These are phyloP conservation scores for Neophaeococcomyces mojaviensis DNA, from an alignment of 2,329 filamentous ascomycete species.

Conservation along the genomic window DNA sequence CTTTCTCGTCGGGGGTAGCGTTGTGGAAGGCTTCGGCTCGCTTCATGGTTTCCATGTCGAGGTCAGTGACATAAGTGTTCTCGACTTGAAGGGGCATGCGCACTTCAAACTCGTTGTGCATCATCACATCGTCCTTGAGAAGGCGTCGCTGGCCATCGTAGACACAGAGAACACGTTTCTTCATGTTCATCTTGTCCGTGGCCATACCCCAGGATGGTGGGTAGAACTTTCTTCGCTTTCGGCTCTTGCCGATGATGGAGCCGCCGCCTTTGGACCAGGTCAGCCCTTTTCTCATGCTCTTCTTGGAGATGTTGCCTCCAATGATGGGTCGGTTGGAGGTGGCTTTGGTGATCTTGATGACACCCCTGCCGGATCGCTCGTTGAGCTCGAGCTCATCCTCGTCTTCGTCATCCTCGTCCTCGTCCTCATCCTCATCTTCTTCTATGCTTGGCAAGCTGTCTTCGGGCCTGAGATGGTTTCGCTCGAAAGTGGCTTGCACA, in stretches of 20 bases:
- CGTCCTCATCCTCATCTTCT: slow-evolving; percentile 42
- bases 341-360: slow-evolving; percentile 43
- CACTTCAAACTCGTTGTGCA: slow-evolving; percentile 89
- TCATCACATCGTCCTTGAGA: slow-evolving; percentile 99
- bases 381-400: slow-evolving; percentile 47
- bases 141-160: slow-evolving; percentile 82
- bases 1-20: slow-evolving; percentile 79
- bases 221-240: slow-evolving; percentile 90
- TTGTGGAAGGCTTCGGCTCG: slow-evolving; percentile 76
- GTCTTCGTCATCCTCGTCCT: slow-evolving; percentile 52
- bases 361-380: slow-evolving; percentile 41
- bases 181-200: slow-evolving; percentile 92
- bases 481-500: slow-evolving; percentile 51
- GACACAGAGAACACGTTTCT: slow-evolving; percentile 89
- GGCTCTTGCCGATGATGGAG: slow-evolving; percentile 52
- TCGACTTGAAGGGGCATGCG: slow-evolving; percentile 70
- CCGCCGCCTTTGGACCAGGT: slow-evolving; percentile 72
- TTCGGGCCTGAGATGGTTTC: slow-evolving; percentile 47
- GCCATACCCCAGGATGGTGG: slow-evolving; percentile 90
- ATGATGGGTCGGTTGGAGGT: slow-evolving; percentile 46
- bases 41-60: slow-evolving; percentile 83
- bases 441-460: slow-evolving; percentile 35
- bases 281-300: slow-evolving; percentile 54
- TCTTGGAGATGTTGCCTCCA: slow-evolving; percentile 41
- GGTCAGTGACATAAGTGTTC: slow-evolving; percentile 78